Base-by-base conservation (phyloP, 805 yeast species). In the Saturnispora gosingensis region DNA sequence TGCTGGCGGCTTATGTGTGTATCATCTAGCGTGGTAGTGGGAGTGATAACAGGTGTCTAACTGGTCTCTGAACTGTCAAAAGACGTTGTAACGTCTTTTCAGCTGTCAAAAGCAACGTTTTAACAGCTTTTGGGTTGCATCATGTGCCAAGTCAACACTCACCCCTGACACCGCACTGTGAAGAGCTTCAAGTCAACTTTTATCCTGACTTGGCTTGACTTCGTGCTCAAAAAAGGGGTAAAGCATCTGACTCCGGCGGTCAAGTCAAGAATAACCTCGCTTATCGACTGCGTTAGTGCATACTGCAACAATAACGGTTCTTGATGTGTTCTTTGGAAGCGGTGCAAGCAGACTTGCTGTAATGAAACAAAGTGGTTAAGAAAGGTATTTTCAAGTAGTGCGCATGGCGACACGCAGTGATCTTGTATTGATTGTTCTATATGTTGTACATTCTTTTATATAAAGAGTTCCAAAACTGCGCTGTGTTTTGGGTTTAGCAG, bases 41-140 rank as follows among this genome's bases (percentile, higher is more conserved):
- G 16, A 8, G 15, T 18, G 47, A 3, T 32, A 16, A 28, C 38
- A 24, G 39, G 16, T 30, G 39, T 45, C 38, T 34, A 10, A 34
- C 8, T 7, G 24, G 22, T 27, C 24, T 45, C 28, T 18, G 9
- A 6, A 18, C 10, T 34, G 34, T 9, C 27, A 30, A 45, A 13
- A 45, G n/a, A 20, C 9, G 27, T n/a, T 25, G n/a, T 16, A 45
- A 20, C 38, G 47, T 45, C 38, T 45, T 34, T 32, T 25, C 18
- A 45, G 16, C 47, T 45, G 47, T 28, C 47, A 28, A 45, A 45
- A 20, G 32, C 39, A 45, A 24, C 47, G 47, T 18, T 18, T 45
- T 45, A 8, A 24, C 44, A 24, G 24, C 44, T 13, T n/a, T 10
- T 24, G 34, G 47, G 25, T 18, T 18, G 24, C 20, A 15, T 18